Evolutionary conservation across 306 rosid genomes (phyloP), one percentile per base, ranked within the genome.

Genomic region (Quercus agrifolia): DNA sequence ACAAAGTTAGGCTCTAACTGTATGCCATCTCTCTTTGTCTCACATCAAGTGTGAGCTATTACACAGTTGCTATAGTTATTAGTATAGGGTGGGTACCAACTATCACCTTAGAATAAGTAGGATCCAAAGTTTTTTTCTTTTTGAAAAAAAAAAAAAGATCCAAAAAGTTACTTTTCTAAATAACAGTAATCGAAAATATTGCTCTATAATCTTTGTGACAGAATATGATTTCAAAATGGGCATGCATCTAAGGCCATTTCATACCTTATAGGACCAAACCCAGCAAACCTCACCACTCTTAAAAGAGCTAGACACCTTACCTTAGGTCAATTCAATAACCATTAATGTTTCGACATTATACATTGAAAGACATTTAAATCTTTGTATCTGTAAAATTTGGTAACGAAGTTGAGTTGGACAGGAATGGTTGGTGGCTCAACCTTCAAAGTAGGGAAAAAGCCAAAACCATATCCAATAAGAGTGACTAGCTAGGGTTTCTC

Each of bases 371-470:
- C 2, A 41, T 41, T 41, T 41, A 41, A 8, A 0, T 7, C 46
- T 41, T 41, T 41, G 46, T 41, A 41, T 41, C 11, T 41, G 12
- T 8, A 41, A 41, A 49, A 49, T 49, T 49, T 12, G 54, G 17
- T 1, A 49, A 49, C 5, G 17, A 12, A 12, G 54, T 2, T 3
- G 64, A 58, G 23, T 10, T 58, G 64, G 31, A 21, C 64, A 21
- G 14, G 62, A 71, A 5, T 44, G 18, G 27, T 15, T 70, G 70
- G 75, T 55, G 23, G 30, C 49, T 44, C 18, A 27, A 12, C 70
- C 70, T 57, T 72, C 23, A 11, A 78, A 56, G 59, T 56, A 67
- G 57, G 4, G 28, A 57, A 68, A 78, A 61, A 71, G 63, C 77
- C 77, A 27, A 78, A 57, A 19, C 77, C 46, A 41, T 41, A 46